Percentiles rank a stretch among this genome's conserved stretches.
Evolutionary conservation across 768 basidiomycete species (phyloP).

Genomic region (Podaxis sp.): DNA sequence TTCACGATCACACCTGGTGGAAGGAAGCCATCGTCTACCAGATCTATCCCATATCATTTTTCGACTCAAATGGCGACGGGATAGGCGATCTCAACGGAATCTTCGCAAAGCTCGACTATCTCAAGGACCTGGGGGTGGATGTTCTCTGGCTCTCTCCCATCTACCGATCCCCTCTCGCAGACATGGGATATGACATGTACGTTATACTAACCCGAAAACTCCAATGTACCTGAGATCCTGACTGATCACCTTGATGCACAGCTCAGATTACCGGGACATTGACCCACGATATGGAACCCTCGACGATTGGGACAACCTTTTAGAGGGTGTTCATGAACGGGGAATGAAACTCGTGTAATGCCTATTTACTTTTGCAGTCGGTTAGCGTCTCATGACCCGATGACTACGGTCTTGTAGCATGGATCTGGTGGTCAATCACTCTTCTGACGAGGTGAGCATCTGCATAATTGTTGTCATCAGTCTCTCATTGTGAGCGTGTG

Average conservation of each 20-base stretch:
- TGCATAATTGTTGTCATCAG: neutral
- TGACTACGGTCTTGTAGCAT: constrained; percentile 39
- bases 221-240: neutral
- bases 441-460: constrained; percentile 54
- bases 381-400: neutral
- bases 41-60: constrained; percentile 71
- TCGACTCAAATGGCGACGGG: constrained; percentile 71
- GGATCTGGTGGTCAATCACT: constrained; percentile 78
- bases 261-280: constrained; percentile 64
- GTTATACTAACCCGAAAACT: constrained; percentile 15
- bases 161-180: constrained; percentile 63
- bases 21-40: constrained; percentile 61
- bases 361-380: neutral
- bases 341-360: constrained; percentile 71
- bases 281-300: constrained; percentile 66
- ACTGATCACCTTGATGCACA: constrained; percentile 18
- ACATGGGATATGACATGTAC: constrained; percentile 77
- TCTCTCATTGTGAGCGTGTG: neutral
- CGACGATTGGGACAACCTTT: constrained; percentile 54
- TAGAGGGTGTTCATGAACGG: constrained; percentile 52
- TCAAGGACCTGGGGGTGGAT: constrained; percentile 65
- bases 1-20: constrained; percentile 45
- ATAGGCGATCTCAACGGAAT: constrained; percentile 72
- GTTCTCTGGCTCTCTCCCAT: constrained; percentile 73
- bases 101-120: constrained; percentile 59